Evolutionary conservation across 169 alveolate species (phyloP).

Genomic region (Eimeria zaria): DNA sequence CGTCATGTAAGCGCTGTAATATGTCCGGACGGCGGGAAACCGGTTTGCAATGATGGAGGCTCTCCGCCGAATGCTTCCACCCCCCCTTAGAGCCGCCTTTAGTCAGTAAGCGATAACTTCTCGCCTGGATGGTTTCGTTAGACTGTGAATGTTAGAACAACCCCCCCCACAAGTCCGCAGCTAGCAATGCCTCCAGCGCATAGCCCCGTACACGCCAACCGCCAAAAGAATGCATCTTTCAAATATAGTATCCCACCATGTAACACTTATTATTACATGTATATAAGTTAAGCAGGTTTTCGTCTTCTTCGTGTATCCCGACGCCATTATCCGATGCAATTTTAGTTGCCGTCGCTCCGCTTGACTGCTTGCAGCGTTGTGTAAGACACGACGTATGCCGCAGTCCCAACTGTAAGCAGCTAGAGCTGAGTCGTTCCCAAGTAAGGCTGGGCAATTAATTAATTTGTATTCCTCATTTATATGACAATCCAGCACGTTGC

Average conservation of each 20-base stretch:
- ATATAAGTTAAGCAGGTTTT: not conserved
- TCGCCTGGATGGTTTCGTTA: too few species aligned
- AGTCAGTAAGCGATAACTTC: not conserved
- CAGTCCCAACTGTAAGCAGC: constrained; percentile 9
- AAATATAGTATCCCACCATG: not conserved
- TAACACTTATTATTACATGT: not conserved
- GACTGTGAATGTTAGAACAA: too few species aligned
- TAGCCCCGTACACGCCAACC: not conserved
- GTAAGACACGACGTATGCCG: not conserved
- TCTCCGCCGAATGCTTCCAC: not conserved
- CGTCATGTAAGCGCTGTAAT: not conserved
- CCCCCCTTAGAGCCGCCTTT: not conserved
- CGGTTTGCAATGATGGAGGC: not conserved
- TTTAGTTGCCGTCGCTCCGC: not conserved
- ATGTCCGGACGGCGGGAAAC: not conserved
- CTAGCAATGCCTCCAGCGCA: not conserved
- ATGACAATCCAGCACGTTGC: not conserved
- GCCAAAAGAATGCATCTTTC: not conserved
- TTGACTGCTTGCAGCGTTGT: not conserved
- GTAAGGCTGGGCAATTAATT: not conserved
- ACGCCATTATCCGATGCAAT: not conserved
- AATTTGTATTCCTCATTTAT: not conserved
- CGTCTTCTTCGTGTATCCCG: not conserved
- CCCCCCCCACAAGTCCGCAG: not conserved
- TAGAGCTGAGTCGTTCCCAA: not conserved